Conservation (phyloP, 331 rosid species). For the Acacia concinna region DNA sequence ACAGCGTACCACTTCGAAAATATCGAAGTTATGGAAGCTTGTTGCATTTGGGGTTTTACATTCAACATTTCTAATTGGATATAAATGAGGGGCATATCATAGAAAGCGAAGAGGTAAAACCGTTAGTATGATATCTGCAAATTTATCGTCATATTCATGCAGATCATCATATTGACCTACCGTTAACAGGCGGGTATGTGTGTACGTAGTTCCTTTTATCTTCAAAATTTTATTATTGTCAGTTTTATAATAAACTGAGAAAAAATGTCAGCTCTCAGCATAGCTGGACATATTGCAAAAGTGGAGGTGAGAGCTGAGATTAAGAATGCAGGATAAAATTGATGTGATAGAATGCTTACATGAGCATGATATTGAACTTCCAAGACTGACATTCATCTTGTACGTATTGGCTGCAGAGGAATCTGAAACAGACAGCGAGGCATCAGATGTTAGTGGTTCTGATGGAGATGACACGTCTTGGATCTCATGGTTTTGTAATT, state of each 20-base stretch:
- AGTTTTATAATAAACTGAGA: not conserved
- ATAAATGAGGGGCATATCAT: not conserved
- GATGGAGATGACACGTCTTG: slow-evolving; percentile 81
- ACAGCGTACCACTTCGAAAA: not conserved
- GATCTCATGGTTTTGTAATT: slow-evolving; percentile 82
- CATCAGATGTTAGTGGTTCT: slow-evolving; percentile 78
- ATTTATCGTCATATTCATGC: not conserved
- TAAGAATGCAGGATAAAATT: not conserved
- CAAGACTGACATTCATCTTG: not conserved
- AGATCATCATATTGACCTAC: not conserved
- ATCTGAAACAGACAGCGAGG: slow-evolving; percentile 79
- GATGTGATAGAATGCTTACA: not conserved
- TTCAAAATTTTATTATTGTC: not conserved
- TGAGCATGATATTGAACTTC: not conserved
- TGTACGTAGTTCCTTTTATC: not conserved
- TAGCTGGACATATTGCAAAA: not conserved
- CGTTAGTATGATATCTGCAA: not conserved
- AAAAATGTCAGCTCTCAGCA: not conserved
- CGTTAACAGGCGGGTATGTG: not conserved
- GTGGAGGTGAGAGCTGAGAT: not conserved
- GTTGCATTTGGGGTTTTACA: not conserved
- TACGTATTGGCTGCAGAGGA: slow-evolving; percentile 53
- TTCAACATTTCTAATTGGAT: not conserved
- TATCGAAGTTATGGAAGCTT: not conserved
- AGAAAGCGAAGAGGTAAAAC: not conserved